Percentiles rank a stretch among this genome's conserved stretches.
Conservation (phyloP, 2,329 filamentous ascomycete species). For the Alternaria hordeiaustralica region DNA sequence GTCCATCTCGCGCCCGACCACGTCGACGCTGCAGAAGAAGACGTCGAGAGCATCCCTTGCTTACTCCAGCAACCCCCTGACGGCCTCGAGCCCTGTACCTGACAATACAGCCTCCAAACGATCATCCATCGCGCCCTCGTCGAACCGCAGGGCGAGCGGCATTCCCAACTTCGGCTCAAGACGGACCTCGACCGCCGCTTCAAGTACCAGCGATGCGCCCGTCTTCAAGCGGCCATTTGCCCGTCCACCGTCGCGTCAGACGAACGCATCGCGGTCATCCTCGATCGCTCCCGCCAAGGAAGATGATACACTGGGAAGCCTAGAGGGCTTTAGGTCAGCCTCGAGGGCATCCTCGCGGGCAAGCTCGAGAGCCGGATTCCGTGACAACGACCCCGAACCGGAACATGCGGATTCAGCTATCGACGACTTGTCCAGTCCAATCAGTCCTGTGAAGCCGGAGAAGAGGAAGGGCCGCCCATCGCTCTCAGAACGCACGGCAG, state of each 20-base stretch:
- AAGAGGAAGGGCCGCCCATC: slow-evolving; percentile 60
- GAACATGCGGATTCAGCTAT: slow-evolving; percentile 18
- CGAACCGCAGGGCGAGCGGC: slow-evolving; percentile 26
- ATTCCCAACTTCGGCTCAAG: slow-evolving; percentile 25
- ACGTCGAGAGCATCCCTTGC: slow-evolving; percentile 38
- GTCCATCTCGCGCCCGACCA: slow-evolving; percentile 24
- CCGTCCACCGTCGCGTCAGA: slow-evolving; percentile 44
- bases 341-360: slow-evolving; percentile 51
- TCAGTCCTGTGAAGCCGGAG: slow-evolving; percentile 19
- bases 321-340: slow-evolving; percentile 52
- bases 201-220: slow-evolving; percentile 27
- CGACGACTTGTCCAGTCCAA: neutral
- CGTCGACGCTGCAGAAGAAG: slow-evolving; percentile 39
- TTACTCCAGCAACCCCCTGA: slow-evolving; percentile 28
- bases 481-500: slow-evolving; percentile 82
- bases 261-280: slow-evolving; percentile 24
- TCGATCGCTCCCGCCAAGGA: slow-evolving; percentile 22
- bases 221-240: slow-evolving; percentile 48
- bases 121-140: slow-evolving; percentile 28
- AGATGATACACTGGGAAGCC: slow-evolving; percentile 51
- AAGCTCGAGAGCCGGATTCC: slow-evolving; percentile 45
- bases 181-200: slow-evolving; percentile 14
- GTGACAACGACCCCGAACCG: slow-evolving; percentile 38
- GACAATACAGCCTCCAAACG: slow-evolving; percentile 25
- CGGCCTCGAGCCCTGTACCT: slow-evolving; percentile 8